Evolutionary conservation across 2,329 filamentous ascomycete genomes (phyloP).

Genomic region (Sarocladiaceae sp.): DNA sequence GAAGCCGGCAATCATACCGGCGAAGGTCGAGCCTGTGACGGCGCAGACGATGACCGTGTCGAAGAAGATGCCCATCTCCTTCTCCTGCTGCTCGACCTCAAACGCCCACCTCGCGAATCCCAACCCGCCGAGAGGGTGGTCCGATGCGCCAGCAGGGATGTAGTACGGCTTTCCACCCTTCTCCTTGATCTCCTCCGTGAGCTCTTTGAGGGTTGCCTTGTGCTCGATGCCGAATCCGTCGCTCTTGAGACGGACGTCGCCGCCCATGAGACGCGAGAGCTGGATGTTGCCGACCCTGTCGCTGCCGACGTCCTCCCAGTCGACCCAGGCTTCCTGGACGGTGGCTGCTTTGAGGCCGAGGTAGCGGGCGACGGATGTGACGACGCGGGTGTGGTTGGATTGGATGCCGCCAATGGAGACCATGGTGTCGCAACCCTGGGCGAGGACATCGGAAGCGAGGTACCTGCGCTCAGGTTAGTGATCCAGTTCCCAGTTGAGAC

Average conservation of each 20-base stretch:
- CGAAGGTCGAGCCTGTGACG: constrained; percentile 65
- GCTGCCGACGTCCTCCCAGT: constrained; percentile 53
- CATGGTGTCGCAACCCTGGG: constrained; percentile 52
- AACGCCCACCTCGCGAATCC: constrained; percentile 68
- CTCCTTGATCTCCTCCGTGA: constrained; percentile 45
- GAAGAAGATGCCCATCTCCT: constrained; percentile 55
- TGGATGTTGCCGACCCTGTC: constrained; percentile 65
- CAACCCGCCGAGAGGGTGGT: constrained; percentile 63
- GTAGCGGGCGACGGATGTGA: constrained; percentile 54
- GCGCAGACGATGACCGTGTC: constrained; percentile 63
- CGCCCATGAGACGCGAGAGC: constrained; percentile 61
- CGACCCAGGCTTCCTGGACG: constrained; percentile 63
- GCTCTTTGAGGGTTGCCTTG: constrained; percentile 50
- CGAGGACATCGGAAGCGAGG: constrained; percentile 55
- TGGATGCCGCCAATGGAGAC: constrained; percentile 63
- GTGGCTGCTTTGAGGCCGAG: constrained; percentile 47
- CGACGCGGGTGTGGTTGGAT: constrained; percentile 64
- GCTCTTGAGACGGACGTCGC: constrained; percentile 54
- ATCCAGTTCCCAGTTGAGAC: not conserved
- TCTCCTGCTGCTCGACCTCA: constrained; percentile 60
- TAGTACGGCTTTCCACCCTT: constrained; percentile 60
- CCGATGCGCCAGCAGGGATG: constrained; percentile 64
- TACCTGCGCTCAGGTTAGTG: constrained; percentile 37
- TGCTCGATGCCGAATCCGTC: constrained; percentile 63
- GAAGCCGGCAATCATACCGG: constrained; percentile 67